A percentile compares a stretch with the other conserved stretches of the same genome.
Evolutionary conservation across 2,329 filamentous ascomycete genomes (phyloP).

Genomic region (Diaporthe citrichinensis): DNA sequence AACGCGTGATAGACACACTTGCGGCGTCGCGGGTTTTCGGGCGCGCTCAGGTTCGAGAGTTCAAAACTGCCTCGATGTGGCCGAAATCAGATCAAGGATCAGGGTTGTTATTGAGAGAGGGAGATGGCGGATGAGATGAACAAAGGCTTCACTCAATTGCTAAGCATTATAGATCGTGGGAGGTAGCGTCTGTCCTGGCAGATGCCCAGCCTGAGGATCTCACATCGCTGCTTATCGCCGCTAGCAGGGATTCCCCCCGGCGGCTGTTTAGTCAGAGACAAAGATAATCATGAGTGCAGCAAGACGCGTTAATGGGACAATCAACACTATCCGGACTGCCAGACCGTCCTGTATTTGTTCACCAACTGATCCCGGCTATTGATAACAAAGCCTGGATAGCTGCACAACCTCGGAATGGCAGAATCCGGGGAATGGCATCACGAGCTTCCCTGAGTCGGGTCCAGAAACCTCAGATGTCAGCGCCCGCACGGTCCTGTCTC

Average conservation of each 20-base stretch:
- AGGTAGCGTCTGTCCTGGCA: background rate
- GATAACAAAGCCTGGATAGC: background rate
- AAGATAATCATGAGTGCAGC: background rate
- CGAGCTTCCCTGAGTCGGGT: background rate
- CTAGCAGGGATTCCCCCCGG: background rate
- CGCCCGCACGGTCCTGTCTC: background rate
- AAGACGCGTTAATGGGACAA: background rate
- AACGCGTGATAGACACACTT: background rate
- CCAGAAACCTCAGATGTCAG: background rate
- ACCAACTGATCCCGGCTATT: background rate
- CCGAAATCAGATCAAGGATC: background rate
- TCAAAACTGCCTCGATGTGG: background rate
- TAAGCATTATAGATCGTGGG: background rate
- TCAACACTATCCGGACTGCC: background rate
- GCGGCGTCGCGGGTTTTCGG: background rate
- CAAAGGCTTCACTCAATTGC: background rate
- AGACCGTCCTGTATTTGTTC: background rate
- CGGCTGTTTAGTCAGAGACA: background rate
- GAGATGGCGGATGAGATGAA: background rate
- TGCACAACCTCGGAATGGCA: background rate
- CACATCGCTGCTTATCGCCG: conserved; percentile 4
- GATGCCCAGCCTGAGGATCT: background rate
- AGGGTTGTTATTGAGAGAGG: background rate
- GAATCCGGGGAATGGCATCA: background rate
- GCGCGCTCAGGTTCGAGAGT: background rate